Evolutionary conservation across 805 yeast genomes (phyloP), one percentile per base, ranked within the genome.

Genomic region (Teunomyces panamensis): DNA sequence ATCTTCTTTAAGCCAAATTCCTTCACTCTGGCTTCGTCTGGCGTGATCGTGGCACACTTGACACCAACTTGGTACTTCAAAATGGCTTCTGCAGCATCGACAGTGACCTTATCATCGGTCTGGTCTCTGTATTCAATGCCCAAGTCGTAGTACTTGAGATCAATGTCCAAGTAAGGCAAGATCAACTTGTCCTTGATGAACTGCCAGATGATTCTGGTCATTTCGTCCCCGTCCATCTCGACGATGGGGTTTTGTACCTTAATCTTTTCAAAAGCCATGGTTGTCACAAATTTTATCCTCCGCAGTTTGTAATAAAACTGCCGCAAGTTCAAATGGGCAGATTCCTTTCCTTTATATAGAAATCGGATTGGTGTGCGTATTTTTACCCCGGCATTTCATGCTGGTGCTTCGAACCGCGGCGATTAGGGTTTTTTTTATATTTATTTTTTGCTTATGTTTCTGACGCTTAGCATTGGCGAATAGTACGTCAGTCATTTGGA

Each of bases 21-120:
- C 60, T 82, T 73, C 41, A 87, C 92, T 65, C 94, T 77, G 24
- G 79, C 82, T 64, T 87, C 92, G 65, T 87, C 92, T 2, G 92
- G 94, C 1, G 92, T 87, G 57, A 87, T 87, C 13, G 92, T 87
- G 43, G 94, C 92, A 77, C 92, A 87, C 66, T 87, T 87, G 56
- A 87, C 77, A 61, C 90, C 92, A 20, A 87, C 92, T 52, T 90
- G 91, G 56, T 81, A 83, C 64, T 86, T 63, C 61, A 77, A 76
- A 56, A 84, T 86, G 28, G 91, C 92, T 52, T 83, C 74, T 16
- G 92, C 92, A 3, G 92, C 86, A 55, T 87, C 92, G 42, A 75
- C 59, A n/a, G 94, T 87, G 57, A 87, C 78, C 64, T 83, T 75
- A 64, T 87, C 94, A 50, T 83, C 73, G 30, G 92, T 85, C 30